Percentiles rank a stretch among this genome's conserved stretches.
Evolutionary conservation across 371 early-diverging fungal genomes (phyloP).

Genomic region (Mucor indicus): DNA sequence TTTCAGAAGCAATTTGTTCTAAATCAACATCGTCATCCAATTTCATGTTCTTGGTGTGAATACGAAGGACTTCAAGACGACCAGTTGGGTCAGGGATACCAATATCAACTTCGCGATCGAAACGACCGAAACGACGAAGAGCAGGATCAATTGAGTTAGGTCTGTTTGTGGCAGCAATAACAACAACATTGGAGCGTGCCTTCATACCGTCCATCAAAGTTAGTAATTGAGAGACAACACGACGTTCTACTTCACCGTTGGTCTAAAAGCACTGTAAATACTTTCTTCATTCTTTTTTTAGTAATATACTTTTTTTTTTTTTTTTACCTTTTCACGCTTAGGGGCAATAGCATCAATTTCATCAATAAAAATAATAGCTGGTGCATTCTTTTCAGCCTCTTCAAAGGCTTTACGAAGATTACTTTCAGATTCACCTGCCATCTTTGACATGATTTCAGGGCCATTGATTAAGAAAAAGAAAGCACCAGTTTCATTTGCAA

Average conservation of each 20-base stretch:
- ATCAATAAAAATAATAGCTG: slow-evolving; percentile 99
- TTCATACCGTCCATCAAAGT: slow-evolving; percentile 99
- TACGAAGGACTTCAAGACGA: slow-evolving; percentile 97
- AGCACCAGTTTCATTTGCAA: slow-evolving; percentile 73
- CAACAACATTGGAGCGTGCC: slow-evolving; percentile 95
- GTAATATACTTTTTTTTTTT: neutral
- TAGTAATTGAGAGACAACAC: slow-evolving; percentile 98
- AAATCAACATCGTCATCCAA: slow-evolving; percentile 97
- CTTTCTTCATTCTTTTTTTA: neutral
- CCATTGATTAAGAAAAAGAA: slow-evolving; percentile 99
- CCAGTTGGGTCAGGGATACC: slow-evolving; percentile 99
- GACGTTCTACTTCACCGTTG: slow-evolving; percentile 99
- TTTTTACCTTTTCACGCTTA: slow-evolving; percentile 92
- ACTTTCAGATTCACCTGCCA: slow-evolving; percentile 99
- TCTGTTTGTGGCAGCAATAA: slow-evolving; percentile 98
- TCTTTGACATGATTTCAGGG: slow-evolving; percentile 99
- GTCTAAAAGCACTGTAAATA: slow-evolving; percentile 53
- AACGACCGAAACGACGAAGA: slow-evolving; percentile 99
- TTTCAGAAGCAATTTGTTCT: slow-evolving; percentile 97
- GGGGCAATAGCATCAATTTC: slow-evolving; percentile 99
- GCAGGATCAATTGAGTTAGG: slow-evolving; percentile 99
- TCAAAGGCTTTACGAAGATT: slow-evolving; percentile 99
- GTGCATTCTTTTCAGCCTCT: slow-evolving; percentile 98
- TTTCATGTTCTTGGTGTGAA: slow-evolving; percentile 99
- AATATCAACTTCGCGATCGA: slow-evolving; percentile 99